Conservation (phyloP, 192 early-diverging fungal genomes). For the Backusella macrospora region DNA sequence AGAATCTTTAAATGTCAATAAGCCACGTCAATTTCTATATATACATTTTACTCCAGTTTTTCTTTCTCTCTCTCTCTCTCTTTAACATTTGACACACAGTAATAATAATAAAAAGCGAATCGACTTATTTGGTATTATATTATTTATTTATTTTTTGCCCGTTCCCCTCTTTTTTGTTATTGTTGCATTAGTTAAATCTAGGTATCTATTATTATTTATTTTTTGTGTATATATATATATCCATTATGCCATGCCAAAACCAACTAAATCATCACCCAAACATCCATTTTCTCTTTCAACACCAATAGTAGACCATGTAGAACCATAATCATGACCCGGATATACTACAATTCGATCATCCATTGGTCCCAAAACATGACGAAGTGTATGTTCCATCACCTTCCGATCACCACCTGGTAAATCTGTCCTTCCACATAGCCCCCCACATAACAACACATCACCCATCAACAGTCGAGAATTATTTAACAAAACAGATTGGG, state of each 20-base stretch:
- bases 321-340: slow-evolving; percentile 92
- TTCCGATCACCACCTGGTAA: slow-evolving; percentile 71
- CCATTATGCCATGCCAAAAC: slow-evolving; percentile 30
- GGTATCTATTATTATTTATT: neutral
- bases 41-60: neutral
- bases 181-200: slow-evolving; percentile 2
- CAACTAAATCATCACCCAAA: slow-evolving; percentile 45
- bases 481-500: slow-evolving; percentile 83
- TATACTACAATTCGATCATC: slow-evolving; percentile 73
- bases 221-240: neutral
- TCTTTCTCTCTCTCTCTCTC: too few species aligned
- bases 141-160: too few species aligned
- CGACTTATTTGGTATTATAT: neutral
- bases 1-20: too few species aligned
- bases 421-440: slow-evolving; percentile 80
- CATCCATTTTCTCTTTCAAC: slow-evolving; percentile 48
- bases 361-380: slow-evolving; percentile 56
- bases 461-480: slow-evolving; percentile 76
- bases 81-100: neutral
- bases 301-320: slow-evolving; percentile 82
- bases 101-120: neutral
- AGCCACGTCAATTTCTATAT: too few species aligned
- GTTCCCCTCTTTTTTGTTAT: too few species aligned
- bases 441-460: slow-evolving; percentile 81
- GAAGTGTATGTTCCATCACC: slow-evolving; percentile 75